Percentiles rank a stretch among this genome's conserved stretches.
Conservation (phyloP, 2,329 filamentous ascomycete species). For the Rhexocercosporidium sp. region DNA sequence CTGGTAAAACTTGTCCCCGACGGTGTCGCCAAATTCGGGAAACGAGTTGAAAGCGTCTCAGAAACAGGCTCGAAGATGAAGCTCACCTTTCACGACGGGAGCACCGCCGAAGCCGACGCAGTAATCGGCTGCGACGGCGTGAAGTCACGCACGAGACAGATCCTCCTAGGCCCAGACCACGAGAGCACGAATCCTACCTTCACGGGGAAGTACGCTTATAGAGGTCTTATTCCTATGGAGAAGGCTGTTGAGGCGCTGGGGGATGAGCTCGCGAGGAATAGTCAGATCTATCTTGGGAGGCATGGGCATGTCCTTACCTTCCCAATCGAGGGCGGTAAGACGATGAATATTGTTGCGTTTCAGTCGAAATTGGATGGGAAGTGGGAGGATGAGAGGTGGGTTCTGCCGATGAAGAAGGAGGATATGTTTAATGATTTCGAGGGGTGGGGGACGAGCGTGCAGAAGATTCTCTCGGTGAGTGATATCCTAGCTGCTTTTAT, state of each 20-base stretch:
- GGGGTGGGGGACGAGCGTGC: slow-evolving; percentile 45
- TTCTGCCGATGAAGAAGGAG: slow-evolving; percentile 45
- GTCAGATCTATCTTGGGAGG: slow-evolving; percentile 55
- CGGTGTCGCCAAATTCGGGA: slow-evolving; percentile 43
- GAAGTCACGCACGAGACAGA: slow-evolving; percentile 57
- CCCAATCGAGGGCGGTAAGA: slow-evolving; percentile 59
- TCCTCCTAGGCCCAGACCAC: slow-evolving; percentile 53
- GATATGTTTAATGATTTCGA: slow-evolving; percentile 46
- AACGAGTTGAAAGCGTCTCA: slow-evolving; percentile 43
- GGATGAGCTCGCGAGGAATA: slow-evolving; percentile 52
- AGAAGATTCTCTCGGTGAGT: slow-evolving; percentile 42
- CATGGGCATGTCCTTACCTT: slow-evolving; percentile 65
- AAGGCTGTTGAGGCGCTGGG: slow-evolving; percentile 55
- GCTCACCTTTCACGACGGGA: slow-evolving; percentile 52
- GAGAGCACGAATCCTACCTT: slow-evolving; percentile 46
- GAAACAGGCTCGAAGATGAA: slow-evolving; percentile 36
- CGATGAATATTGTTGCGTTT: slow-evolving; percentile 57
- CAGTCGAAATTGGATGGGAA: slow-evolving; percentile 38
- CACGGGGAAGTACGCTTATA: slow-evolving; percentile 64
- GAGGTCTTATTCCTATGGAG: slow-evolving; percentile 65
- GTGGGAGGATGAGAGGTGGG: slow-evolving; percentile 47
- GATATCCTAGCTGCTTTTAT: too few species aligned
- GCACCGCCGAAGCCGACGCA: slow-evolving; percentile 48
- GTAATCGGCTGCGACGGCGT: slow-evolving; percentile 70
- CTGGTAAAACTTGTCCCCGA: slow-evolving; percentile 46